Evolutionary conservation across 2,329 filamentous ascomycete species (phyloP).

Genomic region (Aureobasidium vineae): DNA sequence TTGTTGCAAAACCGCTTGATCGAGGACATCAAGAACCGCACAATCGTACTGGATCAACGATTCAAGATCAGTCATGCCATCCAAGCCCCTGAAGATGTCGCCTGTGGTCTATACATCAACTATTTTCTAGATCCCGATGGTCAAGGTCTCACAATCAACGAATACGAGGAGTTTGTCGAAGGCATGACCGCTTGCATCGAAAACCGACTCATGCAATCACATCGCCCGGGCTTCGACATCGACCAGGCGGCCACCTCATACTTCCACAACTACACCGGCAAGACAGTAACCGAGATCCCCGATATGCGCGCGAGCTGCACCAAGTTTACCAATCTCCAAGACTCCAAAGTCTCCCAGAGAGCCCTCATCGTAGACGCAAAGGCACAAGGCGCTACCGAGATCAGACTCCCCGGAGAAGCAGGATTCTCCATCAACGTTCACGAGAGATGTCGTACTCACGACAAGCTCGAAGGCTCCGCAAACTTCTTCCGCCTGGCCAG

Average conservation of each 20-base stretch:
- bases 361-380: not conserved
- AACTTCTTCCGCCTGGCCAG: not conserved
- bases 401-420: not conserved
- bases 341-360: not conserved
- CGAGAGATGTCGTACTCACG: not conserved
- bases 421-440: not conserved
- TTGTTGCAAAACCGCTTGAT: not conserved
- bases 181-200: not conserved
- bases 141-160: not conserved
- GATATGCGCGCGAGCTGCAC: not conserved
- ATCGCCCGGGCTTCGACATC: not conserved
- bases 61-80: not conserved
- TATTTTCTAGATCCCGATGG: not conserved
- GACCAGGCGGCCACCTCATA: not conserved
- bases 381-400: not conserved
- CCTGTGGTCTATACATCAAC: not conserved
- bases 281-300: not conserved
- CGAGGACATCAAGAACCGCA: not conserved
- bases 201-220: not conserved
- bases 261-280: not conserved
- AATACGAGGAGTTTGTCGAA: not conserved
- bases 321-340: not conserved
- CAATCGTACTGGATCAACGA: not conserved
- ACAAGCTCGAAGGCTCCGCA: not conserved
- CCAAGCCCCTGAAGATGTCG: not conserved